Evolutionary conservation across 2,329 filamentous ascomycete species (phyloP).

Genomic region (Paraphaeosphaeria minitans): DNA sequence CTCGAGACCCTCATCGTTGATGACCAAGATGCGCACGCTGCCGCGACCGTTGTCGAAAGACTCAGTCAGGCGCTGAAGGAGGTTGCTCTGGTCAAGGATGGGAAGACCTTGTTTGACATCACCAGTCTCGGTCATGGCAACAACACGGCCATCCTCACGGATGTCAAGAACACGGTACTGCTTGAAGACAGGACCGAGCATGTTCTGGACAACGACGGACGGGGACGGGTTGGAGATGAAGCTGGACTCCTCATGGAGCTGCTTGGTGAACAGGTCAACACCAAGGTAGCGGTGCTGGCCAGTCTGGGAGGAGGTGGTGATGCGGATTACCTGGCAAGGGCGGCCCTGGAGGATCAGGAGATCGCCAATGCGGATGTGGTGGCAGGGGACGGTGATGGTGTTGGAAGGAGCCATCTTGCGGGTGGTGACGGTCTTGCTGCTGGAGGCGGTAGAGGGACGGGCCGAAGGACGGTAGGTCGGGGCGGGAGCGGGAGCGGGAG

Average conservation of each 20-base stretch:
- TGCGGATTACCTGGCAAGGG: constrained; percentile 99
- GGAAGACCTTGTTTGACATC: constrained; percentile 96
- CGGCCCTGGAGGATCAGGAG: constrained; percentile 98
- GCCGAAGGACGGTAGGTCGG: constrained; percentile 22
- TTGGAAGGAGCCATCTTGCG: constrained; percentile 66
- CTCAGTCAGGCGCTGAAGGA: constrained; percentile 78
- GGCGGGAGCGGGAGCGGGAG: constrained; percentile 86
- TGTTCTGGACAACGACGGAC: constrained; percentile 97
- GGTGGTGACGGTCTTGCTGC: constrained; percentile 25
- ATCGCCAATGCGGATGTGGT: constrained; percentile 99
- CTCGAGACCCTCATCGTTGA: constrained; percentile 91
- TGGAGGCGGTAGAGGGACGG: constrained; percentile 26
- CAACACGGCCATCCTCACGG: constrained; percentile 78
- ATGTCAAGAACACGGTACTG: constrained; percentile 99
- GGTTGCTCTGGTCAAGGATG: constrained; percentile 92
- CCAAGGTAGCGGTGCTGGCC: constrained; percentile 99
- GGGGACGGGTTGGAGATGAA: constrained; percentile 97
- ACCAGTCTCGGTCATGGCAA: constrained; percentile 98
- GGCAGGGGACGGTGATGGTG: constrained; percentile 97
- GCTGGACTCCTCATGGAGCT: constrained; percentile 97
- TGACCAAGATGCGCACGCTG: constrained; percentile 92
- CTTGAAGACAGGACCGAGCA: constrained; percentile 99
- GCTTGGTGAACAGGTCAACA: constrained; percentile 99
- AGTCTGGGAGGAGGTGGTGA: constrained; percentile 96
- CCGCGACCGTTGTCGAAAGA: constrained; percentile 92